Evolutionary conservation across 805 yeast species (phyloP).

Genomic region (Kodamaea nitidulidarum): DNA sequence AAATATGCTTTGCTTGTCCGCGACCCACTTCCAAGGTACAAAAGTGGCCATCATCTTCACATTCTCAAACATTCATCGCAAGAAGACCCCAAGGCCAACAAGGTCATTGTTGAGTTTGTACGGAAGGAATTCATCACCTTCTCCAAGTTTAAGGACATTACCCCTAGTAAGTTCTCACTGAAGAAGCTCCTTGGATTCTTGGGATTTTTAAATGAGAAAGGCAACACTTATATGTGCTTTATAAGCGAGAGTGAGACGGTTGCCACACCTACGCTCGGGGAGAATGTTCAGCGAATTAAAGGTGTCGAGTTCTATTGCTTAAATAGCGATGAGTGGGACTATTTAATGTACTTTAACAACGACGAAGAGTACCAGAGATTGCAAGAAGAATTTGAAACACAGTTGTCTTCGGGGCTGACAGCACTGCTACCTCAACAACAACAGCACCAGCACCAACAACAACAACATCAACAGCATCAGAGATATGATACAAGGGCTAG

Average conservation of each 20-base stretch:
- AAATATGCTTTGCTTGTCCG: conserved; percentile 59
- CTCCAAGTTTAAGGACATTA: conserved; percentile 41
- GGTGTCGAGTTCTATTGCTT: conserved; percentile 65
- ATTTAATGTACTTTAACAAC: conserved; percentile 16
- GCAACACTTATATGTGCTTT: conserved; percentile 53
- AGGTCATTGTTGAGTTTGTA: conserved; percentile 51
- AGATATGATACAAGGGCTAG: conserved; percentile 20
- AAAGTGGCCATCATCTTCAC: conserved; percentile 17
- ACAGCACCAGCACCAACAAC: conserved; percentile 5
- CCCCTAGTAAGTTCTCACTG: conserved; percentile 23
- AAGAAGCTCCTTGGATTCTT: conserved; percentile 49
- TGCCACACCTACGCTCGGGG: conserved; percentile 56
- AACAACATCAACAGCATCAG: neutral
- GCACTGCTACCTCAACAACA: conserved; percentile 7
- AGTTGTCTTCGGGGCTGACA: conserved; percentile 6
- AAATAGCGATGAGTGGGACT: conserved; percentile 53
- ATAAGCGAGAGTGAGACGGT: conserved; percentile 52
- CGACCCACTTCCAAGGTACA: conserved; percentile 37
- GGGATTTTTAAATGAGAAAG: conserved; percentile 57
- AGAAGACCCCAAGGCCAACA: conserved; percentile 27
- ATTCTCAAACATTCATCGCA: conserved; percentile 20
- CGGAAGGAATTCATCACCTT: conserved; percentile 37
- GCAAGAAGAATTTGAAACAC: conserved; percentile 2
- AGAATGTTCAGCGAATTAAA: conserved; percentile 49
- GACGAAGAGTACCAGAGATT: conserved; percentile 3